phyloP scores from a whole-genome alignment of 306 rosid genomes.

The Potentilla sterilis region DNA sequence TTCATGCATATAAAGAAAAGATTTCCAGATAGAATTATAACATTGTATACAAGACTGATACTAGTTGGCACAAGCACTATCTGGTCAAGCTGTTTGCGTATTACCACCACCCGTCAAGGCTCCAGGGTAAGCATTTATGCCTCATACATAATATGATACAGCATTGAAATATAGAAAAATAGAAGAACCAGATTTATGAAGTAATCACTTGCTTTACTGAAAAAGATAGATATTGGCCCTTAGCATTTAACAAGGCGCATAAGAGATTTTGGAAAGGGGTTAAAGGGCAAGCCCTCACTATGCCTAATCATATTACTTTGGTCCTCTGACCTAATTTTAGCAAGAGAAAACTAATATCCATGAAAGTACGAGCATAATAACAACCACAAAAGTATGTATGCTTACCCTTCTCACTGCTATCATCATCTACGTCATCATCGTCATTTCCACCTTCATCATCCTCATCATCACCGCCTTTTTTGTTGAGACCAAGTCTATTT shows the following conservation, averaged over 20 bases:
- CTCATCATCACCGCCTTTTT: slow-evolving; percentile 60
- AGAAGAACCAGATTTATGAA: not conserved
- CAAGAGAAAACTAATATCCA: not conserved
- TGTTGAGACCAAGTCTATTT: slow-evolving; percentile 64
- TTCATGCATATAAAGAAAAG: not conserved
- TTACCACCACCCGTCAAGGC: not conserved
- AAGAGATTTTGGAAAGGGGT: not conserved
- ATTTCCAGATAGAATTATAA: not conserved
- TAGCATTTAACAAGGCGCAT: not conserved
- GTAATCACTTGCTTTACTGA: not conserved
- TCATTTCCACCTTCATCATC: slow-evolving; percentile 81
- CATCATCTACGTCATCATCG: slow-evolving; percentile 85
- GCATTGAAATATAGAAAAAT: not conserved
- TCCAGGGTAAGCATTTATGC: not conserved
- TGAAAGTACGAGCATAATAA: not conserved
- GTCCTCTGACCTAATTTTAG: not conserved
- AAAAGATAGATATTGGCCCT: not conserved
- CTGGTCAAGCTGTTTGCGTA: not conserved
- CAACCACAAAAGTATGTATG: not conserved
- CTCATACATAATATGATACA: not conserved
- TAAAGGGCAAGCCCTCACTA: not conserved
- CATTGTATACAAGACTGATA: not conserved
- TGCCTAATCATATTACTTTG: not conserved
- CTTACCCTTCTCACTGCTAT: slow-evolving; percentile 79
- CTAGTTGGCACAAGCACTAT: not conserved